Evolutionary conservation across 192 early-diverging fungal species (phyloP).

Genomic region (Gaertneriomyces semiglobifer): DNA sequence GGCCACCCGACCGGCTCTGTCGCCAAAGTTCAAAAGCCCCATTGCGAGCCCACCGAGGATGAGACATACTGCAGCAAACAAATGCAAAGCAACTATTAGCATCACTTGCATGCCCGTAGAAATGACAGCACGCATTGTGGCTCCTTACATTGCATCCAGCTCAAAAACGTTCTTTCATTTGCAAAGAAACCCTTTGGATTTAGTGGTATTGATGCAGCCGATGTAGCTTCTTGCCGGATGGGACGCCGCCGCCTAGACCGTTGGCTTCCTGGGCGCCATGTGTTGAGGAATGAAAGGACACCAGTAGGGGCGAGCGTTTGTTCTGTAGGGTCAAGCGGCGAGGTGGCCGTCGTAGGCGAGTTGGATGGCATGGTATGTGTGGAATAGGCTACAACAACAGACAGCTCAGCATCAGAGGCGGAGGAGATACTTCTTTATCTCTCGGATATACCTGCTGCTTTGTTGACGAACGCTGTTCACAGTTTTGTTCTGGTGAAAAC

Average conservation of each 20-base stretch:
- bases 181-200: constrained; percentile 74
- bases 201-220: constrained; percentile 6
- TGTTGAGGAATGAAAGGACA: constrained; percentile 19
- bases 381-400: no score
- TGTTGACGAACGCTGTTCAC: no score
- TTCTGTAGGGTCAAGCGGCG: no score
- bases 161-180: constrained; percentile 74
- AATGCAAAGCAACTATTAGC: neutral
- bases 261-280: constrained; percentile 3
- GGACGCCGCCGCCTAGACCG: constrained; percentile 5
- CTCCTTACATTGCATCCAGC: constrained; percentile 62
- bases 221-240: neutral
- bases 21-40: constrained; percentile 66
- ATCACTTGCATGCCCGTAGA: no score
- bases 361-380: no score
- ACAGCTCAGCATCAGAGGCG: no score
- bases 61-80: constrained; percentile 38
- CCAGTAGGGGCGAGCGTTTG: neutral
- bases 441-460: no score
- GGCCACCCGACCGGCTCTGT: constrained; percentile 47
- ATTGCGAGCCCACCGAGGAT: constrained; percentile 61
- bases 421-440: no score
- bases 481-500: no score
- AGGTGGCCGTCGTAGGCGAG: no score
- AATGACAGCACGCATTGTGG: neutral